These are phyloP conservation scores for Cutaneotrichosporon cutaneum DNA, from an alignment of 1,284 basidiomycete species.

Conservation along the genomic window DNA sequence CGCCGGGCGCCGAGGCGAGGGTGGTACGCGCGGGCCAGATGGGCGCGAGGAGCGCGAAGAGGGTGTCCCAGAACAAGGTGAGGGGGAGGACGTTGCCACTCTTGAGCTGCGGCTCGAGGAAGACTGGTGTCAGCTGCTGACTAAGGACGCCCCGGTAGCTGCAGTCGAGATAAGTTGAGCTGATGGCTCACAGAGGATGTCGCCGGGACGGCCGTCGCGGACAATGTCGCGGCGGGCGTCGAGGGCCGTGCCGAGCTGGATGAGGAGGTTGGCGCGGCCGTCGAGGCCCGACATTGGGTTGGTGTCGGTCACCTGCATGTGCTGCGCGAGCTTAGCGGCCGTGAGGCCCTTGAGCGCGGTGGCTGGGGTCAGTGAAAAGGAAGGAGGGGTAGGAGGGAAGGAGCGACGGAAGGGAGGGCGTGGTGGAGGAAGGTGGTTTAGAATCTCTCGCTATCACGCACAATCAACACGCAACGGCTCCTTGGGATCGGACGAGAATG, in stretches of 20 bases:
- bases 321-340: slow-evolving; percentile 61
- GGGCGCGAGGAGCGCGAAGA: slow-evolving; percentile 76
- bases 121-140: slow-evolving; percentile 22
- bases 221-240: slow-evolving; percentile 63
- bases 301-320: slow-evolving; percentile 71
- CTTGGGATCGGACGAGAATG: slow-evolving; percentile 68
- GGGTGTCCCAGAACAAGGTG: slow-evolving; percentile 71
- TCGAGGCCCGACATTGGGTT: slow-evolving; percentile 92
- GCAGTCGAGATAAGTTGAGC: too few relatives aligned
- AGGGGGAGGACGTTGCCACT: slow-evolving; percentile 56
- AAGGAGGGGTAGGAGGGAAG: not conserved
- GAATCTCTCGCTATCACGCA: too few relatives aligned
- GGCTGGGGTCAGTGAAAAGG: slow-evolving; percentile 56
- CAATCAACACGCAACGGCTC: slow-evolving; percentile 73
- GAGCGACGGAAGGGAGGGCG: not conserved
- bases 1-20: slow-evolving; percentile 57
- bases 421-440: not conserved
- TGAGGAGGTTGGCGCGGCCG: slow-evolving; percentile 75
- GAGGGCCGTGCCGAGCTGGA: slow-evolving; percentile 70
- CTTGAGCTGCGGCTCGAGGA: slow-evolving; percentile 28
- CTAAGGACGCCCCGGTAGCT: not conserved
- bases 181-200: slow-evolving; percentile 65
- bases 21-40: slow-evolving; percentile 84
- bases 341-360: slow-evolving; percentile 68
- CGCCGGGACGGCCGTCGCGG: slow-evolving; percentile 71